Conservation (phyloP, 768 basidiomycete species). For the Xerocomellus chrysenteron region DNA sequence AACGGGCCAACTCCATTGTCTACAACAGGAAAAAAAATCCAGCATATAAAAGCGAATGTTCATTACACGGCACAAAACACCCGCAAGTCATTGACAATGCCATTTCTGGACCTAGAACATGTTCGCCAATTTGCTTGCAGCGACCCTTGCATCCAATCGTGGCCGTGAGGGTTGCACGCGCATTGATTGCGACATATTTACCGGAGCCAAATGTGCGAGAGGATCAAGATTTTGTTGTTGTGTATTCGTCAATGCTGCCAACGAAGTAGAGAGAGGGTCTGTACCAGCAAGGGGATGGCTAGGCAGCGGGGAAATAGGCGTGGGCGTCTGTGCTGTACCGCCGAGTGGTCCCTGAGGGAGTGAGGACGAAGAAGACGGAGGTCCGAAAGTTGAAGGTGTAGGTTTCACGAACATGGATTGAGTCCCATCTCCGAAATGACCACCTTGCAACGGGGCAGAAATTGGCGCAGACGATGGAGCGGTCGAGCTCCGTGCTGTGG, state of each 20-base stretch:
- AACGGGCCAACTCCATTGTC: background rate
- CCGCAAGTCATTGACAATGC: background rate
- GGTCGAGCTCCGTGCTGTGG: slow-evolving; percentile 28
- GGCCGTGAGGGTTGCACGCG: slow-evolving; percentile 69
- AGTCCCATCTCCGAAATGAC: slow-evolving; percentile 70
- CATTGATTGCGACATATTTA: slow-evolving; percentile 70
- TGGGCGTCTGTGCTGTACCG: slow-evolving; percentile 6
- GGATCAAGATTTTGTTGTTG: slow-evolving; percentile 51
- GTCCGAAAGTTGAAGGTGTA: slow-evolving; percentile 36
- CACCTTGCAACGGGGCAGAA: slow-evolving; percentile 56
- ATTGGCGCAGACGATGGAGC: slow-evolving; percentile 30
- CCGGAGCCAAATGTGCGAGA: slow-evolving; percentile 58
- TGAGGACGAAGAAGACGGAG: slow-evolving; percentile 37
- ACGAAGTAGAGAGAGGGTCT: slow-evolving; percentile 14
- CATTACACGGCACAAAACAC: slow-evolving; percentile 5
- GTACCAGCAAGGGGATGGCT: slow-evolving; percentile 19
- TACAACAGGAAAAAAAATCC: slow-evolving; percentile 11
- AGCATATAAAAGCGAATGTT: slow-evolving; percentile 18
- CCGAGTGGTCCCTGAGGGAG: slow-evolving; percentile 22
- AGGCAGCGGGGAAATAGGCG: slow-evolving; percentile 4
- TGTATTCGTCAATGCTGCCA: slow-evolving; percentile 18
- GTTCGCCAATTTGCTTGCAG: slow-evolving; percentile 87
- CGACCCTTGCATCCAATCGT: slow-evolving; percentile 79
- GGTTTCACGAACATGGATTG: slow-evolving; percentile 78
- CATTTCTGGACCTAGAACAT: slow-evolving; percentile 57